Conservation (phyloP, 2,329 filamentous ascomycete genomes). For the Hypoxylon sp. region DNA sequence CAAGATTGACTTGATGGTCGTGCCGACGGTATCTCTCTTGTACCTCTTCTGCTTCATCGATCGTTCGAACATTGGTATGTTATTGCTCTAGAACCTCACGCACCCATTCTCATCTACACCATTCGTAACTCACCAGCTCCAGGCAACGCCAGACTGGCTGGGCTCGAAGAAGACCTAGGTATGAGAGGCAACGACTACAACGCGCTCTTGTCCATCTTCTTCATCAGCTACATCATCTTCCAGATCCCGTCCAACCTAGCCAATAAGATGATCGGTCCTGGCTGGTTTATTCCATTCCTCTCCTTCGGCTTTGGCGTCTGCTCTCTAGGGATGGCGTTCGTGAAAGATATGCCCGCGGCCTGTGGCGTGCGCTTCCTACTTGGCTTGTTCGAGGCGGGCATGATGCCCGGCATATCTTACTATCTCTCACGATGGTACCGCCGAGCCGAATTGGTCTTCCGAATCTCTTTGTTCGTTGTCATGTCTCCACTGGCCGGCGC, state of each 20-base stretch:
- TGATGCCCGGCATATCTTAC: slow-evolving; percentile 82
- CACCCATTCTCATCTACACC: background rate
- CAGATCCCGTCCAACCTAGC: slow-evolving; percentile 78
- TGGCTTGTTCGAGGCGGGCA: slow-evolving; percentile 79
- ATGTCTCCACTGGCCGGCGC: slow-evolving; percentile 79
- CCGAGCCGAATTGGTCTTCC: slow-evolving; percentile 76
- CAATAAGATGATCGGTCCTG: slow-evolving; percentile 80
- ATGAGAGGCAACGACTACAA: slow-evolving; percentile 79
- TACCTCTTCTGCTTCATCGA: slow-evolving; percentile 82
- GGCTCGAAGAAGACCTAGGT: slow-evolving; percentile 73
- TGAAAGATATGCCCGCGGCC: slow-evolving; percentile 65
- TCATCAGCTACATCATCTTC: slow-evolving; percentile 80
- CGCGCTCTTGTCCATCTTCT: slow-evolving; percentile 76
- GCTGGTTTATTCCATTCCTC: slow-evolving; percentile 77
- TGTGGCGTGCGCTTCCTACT: slow-evolving; percentile 77
- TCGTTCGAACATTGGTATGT: slow-evolving; percentile 75
- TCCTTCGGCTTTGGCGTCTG: slow-evolving; percentile 74
- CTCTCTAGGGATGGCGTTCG: slow-evolving; percentile 77
- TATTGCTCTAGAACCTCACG: background rate
- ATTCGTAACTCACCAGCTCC: slow-evolving; percentile 4
- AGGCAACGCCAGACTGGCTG: slow-evolving; percentile 79
- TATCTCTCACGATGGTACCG: slow-evolving; percentile 81
- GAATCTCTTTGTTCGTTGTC: slow-evolving; percentile 78
- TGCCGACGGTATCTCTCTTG: slow-evolving; percentile 74
- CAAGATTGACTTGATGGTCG: slow-evolving; percentile 75